A percentile compares a stretch with the other conserved stretches of the same genome.
Evolutionary conservation across 2,329 filamentous ascomycete species (phyloP).

Genomic region (Epichloe typhina): DNA sequence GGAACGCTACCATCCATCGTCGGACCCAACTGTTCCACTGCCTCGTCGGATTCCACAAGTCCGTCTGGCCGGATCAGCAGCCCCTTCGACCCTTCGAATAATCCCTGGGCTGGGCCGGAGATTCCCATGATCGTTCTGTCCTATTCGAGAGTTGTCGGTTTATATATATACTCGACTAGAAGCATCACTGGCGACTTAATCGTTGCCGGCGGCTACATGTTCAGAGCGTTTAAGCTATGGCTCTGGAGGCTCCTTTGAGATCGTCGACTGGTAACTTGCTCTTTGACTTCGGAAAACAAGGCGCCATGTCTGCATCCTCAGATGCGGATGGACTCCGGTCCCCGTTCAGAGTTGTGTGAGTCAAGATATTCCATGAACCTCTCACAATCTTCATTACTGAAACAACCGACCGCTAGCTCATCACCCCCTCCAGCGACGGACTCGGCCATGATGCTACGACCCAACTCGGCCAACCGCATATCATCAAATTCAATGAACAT

Average conservation of each 20-base stretch:
- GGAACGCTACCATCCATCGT: constrained; percentile 2
- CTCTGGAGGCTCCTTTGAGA: constrained; percentile 41
- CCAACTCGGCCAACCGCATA: constrained; percentile 34
- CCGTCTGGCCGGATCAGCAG: not conserved
- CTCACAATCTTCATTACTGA: constrained; percentile 5
- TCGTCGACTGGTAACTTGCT: constrained; percentile 42
- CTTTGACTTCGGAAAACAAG: constrained; percentile 29
- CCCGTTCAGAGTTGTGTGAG: constrained; percentile 40
- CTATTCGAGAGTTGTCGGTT: not conserved
- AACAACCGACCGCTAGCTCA: constrained; percentile 14
- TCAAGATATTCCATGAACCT: not conserved
- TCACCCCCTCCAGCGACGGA: constrained; percentile 26
- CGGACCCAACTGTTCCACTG: not conserved
- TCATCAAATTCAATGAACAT: constrained; percentile 40
- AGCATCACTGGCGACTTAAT: not conserved
- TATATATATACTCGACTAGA: not conserved
- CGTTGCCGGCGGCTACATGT: not conserved
- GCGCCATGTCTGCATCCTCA: constrained; percentile 40
- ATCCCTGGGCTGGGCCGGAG: constrained; percentile 10
- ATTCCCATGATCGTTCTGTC: constrained; percentile 4
- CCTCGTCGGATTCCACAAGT: not conserved
- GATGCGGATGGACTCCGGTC: constrained; percentile 36
- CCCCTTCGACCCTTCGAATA: not conserved
- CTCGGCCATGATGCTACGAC: constrained; percentile 38
- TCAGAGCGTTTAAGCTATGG: constrained; percentile 14